These are phyloP conservation scores for Blepharisma undulans DNA, from an alignment of 169 alveolate genomes.

Conservation along the genomic window DNA sequence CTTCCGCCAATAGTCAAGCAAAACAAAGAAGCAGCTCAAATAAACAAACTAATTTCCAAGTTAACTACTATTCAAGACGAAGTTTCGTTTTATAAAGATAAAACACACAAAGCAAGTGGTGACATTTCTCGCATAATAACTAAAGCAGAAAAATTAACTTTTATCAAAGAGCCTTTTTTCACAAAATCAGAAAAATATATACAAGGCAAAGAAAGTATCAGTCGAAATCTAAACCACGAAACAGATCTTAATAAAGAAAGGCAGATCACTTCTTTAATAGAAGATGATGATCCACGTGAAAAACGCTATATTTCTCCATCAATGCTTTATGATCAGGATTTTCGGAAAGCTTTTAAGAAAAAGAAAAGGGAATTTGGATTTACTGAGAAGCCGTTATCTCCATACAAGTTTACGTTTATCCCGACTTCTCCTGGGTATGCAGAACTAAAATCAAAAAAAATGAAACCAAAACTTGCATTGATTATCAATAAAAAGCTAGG, in stretches of 20 bases:
- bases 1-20: neutral
- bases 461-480: neutral
- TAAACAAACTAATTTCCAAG: neutral
- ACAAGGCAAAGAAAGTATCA: neutral
- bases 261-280: neutral
- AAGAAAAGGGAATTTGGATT: neutral
- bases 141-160: neutral
- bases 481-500: neutral
- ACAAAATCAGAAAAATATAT: neutral
- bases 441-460: neutral
- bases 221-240: neutral
- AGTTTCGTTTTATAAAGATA: neutral
- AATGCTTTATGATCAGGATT: neutral
- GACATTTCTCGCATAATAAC: neutral
- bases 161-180: neutral
- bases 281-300: neutral
- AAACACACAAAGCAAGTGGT: neutral
- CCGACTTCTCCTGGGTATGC: neutral
- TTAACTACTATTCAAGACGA: neutral
- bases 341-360: neutral
- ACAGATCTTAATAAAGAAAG: neutral
- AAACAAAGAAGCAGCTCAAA: neutral
- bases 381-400: neutral
- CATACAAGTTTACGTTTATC: neutral
- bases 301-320: neutral